Conservation (phyloP, 176 grass and related monocot genomes). For the Zea mays region DNA sequence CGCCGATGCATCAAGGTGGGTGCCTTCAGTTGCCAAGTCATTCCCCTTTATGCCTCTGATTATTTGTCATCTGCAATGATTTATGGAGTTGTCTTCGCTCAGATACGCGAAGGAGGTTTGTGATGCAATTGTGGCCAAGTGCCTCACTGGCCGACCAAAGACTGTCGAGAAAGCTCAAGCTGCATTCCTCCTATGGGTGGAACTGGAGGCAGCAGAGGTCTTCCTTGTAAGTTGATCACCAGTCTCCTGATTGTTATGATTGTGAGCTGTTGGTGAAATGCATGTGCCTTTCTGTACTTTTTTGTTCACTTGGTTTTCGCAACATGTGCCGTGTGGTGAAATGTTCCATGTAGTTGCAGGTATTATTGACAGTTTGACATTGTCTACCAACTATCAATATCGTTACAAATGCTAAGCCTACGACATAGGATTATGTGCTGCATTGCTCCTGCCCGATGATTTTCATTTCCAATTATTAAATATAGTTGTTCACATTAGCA, state of each 20-base stretch:
- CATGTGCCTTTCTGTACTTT: neutral
- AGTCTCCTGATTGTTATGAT: neutral
- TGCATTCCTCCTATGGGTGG: conserved; percentile 89
- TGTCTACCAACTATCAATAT: neutral
- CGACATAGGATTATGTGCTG: neutral
- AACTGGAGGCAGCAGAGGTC: conserved; percentile 84
- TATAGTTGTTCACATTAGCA: neutral
- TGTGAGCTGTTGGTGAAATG: conserved; percentile 1
- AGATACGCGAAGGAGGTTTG: conserved; percentile 97
- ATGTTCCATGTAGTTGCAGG: neutral
- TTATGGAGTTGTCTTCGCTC: conserved; percentile 21
- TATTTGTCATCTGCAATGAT: conserved; percentile 19
- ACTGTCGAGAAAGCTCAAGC: conserved; percentile 97
- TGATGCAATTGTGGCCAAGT: conserved; percentile 89
- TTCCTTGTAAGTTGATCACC: conserved; percentile 72
- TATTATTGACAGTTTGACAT: neutral
- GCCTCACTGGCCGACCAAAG: conserved; percentile 93
- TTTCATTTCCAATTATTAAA: neutral
- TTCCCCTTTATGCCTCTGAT: conserved; percentile 23
- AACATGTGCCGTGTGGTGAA: neutral
- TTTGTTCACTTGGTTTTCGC: conserved; percentile 3
- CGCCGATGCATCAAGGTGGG: conserved; percentile 76
- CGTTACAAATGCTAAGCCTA: neutral
- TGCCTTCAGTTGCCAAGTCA: conserved; percentile 3
- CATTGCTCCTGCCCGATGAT: neutral